Base-by-base conservation (phyloP, 2,329 filamentous ascomycete species). In the Cytospora piceicola region DNA sequence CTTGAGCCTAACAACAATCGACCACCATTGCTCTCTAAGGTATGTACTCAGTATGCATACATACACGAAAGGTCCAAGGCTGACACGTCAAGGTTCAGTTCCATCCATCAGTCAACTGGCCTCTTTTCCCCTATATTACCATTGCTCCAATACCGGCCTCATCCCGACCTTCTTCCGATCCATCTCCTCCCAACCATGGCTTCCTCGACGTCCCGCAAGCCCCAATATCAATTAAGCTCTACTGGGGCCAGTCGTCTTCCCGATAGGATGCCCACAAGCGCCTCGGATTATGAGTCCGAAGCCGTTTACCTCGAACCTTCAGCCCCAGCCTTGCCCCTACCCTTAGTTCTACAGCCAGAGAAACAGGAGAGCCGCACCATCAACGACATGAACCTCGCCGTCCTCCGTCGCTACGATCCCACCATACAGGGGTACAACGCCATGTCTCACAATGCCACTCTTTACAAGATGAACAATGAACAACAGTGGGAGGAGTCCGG, bases 351-450 rank as follows among this genome's bases (percentile, higher is more conserved):
- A 85, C 84, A 58, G 87, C 90, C 76, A 89, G 90, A 80, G 73
- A 72, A 78, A 70, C 77, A 79, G 61, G 70, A 73, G 78, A 82
- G 62, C 76, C 89, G 91, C 70, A 89, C 90, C 69, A 95, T 94
- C 77, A 91, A 90, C 63, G 90, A 96, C 71, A 88, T 98, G 73
- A 98, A 98, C 80, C 84, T 96, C 70, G 83, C 87, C 58, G 94
- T 97, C 49, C 84, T 98, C 42, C 88, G 86, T 66, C 91, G 93
- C 70, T 92, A 97, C 79, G 86, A 92, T 66, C 91, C 93, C 36
- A 84, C 86, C 65, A 87, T 97, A 69, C 82, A 82, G 66, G 80
- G 83, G 61, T 93, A 97, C 74, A 82, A 93, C 69, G 90, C 90
- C 69, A 90, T 95, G 70, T 93, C 93, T 7, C 90, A 91, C 36